Evolutionary conservation across 441 rosid genomes (phyloP).

Genomic region (Macaranga tanarius): DNA sequence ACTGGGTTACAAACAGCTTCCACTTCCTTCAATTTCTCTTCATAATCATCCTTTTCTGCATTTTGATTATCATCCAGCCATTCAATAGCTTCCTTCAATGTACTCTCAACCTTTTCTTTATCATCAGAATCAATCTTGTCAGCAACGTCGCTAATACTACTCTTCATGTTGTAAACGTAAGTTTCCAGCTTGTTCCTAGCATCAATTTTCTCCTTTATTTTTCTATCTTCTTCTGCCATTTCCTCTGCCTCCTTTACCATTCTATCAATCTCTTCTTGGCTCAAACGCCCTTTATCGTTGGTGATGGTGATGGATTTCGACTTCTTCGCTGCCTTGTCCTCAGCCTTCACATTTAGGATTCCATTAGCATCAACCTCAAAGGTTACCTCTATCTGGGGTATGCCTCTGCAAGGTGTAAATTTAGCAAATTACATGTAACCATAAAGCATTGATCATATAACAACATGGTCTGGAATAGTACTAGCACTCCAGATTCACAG

Average conservation of each 20-base stretch:
- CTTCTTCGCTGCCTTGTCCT: constrained; percentile 51
- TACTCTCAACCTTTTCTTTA: constrained; percentile 42
- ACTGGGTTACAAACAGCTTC: constrained; percentile 52
- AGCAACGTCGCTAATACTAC: constrained; percentile 37
- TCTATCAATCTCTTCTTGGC: constrained; percentile 51
- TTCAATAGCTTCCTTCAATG: constrained; percentile 43
- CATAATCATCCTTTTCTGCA: constrained; percentile 54
- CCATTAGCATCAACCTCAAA: constrained; percentile 56
- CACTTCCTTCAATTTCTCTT: constrained; percentile 52
- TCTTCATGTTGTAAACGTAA: constrained; percentile 50
- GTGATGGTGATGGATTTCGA: constrained; percentile 46
- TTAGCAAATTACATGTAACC: too few relatives aligned
- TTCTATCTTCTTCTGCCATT: constrained; percentile 53
- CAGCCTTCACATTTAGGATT: constrained; percentile 49
- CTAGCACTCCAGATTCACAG: too few relatives aligned
- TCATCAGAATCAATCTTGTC: constrained; percentile 49
- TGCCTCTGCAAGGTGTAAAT: constrained; percentile 40
- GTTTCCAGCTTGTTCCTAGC: constrained; percentile 44
- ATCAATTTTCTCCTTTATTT: constrained; percentile 48
- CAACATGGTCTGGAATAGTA: too few relatives aligned
- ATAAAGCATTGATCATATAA: too few relatives aligned
- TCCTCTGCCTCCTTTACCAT: constrained; percentile 58
- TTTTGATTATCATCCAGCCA: constrained; percentile 60
- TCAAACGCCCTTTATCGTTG: constrained; percentile 46
- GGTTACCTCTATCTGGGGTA: constrained; percentile 57